These are phyloP conservation scores for Eucalyptus tenuipes DNA, from an alignment of 345 rosid species.

Conservation along the genomic window DNA sequence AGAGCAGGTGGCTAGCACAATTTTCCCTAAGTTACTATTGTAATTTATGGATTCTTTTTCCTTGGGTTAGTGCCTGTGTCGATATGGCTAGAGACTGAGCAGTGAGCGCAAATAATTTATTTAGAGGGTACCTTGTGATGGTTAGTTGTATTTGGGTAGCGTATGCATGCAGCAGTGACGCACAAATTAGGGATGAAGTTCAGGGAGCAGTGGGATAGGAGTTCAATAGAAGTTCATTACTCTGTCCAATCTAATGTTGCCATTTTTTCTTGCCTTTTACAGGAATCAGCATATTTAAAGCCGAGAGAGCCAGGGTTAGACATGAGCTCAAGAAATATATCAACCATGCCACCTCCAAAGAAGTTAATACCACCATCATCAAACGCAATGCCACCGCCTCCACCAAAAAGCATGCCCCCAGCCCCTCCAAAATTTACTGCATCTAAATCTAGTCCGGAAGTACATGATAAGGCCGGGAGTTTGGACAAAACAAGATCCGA, in stretches of 20 bases:
- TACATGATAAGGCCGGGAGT: not conserved
- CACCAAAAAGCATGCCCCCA: constrained; percentile 35
- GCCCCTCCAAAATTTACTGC: constrained; percentile 50
- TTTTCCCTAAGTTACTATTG: not conserved
- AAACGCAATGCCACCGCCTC: constrained; percentile 28
- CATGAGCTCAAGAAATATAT: constrained; percentile 11
- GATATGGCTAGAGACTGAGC: not conserved
- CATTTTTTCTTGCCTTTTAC: constrained; percentile 7
- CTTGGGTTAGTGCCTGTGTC: not conserved
- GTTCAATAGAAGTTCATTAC: not conserved
- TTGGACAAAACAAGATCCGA: constrained; percentile 14
- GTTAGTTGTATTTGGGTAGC: not conserved
- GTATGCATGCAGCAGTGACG: not conserved
- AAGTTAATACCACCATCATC: constrained; percentile 15
- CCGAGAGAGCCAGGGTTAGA: constrained; percentile 10
- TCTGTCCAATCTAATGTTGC: not conserved
- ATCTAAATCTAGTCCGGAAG: not conserved
- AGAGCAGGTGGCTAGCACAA: not conserved
- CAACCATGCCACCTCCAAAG: constrained; percentile 39
- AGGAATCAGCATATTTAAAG: constrained; percentile 26
- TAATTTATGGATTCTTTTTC: not conserved
- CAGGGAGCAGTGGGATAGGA: not conserved
- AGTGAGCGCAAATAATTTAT: not conserved
- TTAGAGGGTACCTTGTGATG: not conserved
- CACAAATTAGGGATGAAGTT: not conserved